These are phyloP conservation scores for Henckelia pumila DNA, from an alignment of 257 asterid genomes.

Conservation along the genomic window DNA sequence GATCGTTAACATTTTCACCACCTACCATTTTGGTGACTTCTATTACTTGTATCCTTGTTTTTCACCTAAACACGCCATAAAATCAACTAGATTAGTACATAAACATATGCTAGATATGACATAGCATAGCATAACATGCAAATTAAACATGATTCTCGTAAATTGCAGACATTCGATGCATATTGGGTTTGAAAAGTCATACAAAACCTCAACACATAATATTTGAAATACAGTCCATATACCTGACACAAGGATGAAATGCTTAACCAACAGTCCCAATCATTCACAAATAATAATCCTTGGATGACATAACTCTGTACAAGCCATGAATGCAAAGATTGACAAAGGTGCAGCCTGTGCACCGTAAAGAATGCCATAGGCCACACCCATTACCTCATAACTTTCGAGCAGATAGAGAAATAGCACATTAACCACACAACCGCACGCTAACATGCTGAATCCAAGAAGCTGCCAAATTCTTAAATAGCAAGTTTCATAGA, in stretches of 20 bases:
- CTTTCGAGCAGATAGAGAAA: background rate
- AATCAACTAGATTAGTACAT: background rate
- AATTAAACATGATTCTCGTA: background rate
- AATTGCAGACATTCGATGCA: background rate
- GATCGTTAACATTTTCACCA: background rate
- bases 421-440: background rate
- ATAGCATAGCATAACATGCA: background rate
- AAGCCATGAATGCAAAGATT: background rate
- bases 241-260: background rate
- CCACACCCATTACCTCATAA: background rate
- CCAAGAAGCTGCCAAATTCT: background rate
- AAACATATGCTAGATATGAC: background rate
- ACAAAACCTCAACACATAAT: too few species aligned
- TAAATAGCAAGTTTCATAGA: background rate
- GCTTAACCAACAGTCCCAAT: background rate
- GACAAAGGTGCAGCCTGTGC: background rate
- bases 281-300: too few species aligned
- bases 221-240: background rate
- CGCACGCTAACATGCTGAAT: background rate
- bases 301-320: background rate
- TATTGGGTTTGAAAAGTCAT: background rate
- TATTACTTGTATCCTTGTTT: background rate
- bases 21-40: background rate
- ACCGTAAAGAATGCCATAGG: background rate
- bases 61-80: background rate